Evolutionary conservation across 225 moss, liverwort and hornwort genomes (phyloP).

Genomic region (Lunularia cruciata): DNA sequence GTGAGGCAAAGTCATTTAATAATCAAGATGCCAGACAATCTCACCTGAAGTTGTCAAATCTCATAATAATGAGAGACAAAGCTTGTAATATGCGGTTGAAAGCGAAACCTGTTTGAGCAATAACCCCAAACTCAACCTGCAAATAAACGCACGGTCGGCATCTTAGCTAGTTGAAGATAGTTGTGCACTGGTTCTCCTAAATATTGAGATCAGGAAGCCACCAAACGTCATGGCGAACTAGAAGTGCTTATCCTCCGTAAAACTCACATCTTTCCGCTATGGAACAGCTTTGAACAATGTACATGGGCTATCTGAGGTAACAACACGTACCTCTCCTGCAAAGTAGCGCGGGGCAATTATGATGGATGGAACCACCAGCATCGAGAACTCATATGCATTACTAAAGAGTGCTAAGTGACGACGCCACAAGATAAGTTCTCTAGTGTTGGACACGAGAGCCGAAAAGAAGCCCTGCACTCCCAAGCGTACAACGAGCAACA

Average conservation of each 20-base stretch:
- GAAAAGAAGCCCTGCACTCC: constrained; percentile 66
- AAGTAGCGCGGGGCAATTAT: constrained; percentile 93
- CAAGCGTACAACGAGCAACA: neutral
- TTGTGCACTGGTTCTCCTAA: too few relatives aligned
- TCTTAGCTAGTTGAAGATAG: too few relatives aligned
- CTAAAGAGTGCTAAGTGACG: constrained; percentile 81
- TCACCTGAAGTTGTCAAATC: constrained; percentile 85
- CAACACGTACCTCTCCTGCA: constrained; percentile 70
- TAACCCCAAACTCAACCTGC: constrained; percentile 91
- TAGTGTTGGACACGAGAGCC: constrained; percentile 65
- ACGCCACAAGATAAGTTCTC: constrained; percentile 86
- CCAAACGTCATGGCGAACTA: too few relatives aligned
- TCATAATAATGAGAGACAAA: constrained; percentile 88
- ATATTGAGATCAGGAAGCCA: too few relatives aligned
- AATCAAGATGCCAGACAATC: too few relatives aligned
- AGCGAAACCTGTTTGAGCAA: constrained; percentile 92
- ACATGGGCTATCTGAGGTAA: too few relatives aligned
- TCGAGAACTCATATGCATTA: constrained; percentile 88
- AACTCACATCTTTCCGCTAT: too few relatives aligned
- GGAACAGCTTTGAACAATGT: too few relatives aligned
- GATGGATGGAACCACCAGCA: constrained; percentile 90
- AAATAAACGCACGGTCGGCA: too few relatives aligned
- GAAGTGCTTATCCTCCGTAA: too few relatives aligned
- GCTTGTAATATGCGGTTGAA: constrained; percentile 86
- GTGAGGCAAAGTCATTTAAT: too few relatives aligned